A percentile compares a stretch with the other conserved stretches of the same genome.
Evolutionary conservation across 768 basidiomycete species (phyloP).

Genomic region (Pleurotus eryngii): DNA sequence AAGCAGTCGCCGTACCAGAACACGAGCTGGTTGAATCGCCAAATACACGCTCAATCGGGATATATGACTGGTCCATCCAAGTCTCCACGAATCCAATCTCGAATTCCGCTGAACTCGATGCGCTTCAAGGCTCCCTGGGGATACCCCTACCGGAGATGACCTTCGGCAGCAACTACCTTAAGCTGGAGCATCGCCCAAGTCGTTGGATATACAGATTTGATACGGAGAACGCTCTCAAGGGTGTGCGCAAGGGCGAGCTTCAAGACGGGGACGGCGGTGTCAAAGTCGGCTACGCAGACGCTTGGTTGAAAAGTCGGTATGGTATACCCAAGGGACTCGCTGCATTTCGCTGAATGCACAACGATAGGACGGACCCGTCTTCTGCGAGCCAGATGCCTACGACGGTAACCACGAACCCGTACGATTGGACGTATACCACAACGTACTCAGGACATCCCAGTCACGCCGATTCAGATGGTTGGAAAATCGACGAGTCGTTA

Average conservation of each 20-base stretch:
- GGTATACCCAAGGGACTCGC: conserved; percentile 14
- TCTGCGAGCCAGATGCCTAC: conserved; percentile 65
- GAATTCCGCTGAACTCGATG: conserved; percentile 71
- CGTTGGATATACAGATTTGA: conserved; percentile 68
- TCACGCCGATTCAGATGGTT: conserved; percentile 23
- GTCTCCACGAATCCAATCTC: conserved; percentile 77
- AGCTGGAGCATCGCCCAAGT: conserved; percentile 59
- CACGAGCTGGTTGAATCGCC: conserved; percentile 70
- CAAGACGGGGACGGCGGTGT: conserved; percentile 85
- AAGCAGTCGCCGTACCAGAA: conserved; percentile 50
- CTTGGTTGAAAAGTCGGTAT: conserved; percentile 89
- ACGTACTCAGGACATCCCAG: conserved; percentile 67
- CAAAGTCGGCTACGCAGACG: conserved; percentile 91
- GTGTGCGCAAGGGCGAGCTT: conserved; percentile 75
- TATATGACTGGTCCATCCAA: conserved; percentile 67
- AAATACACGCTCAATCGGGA: conserved; percentile 64
- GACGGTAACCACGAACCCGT: conserved; percentile 78
- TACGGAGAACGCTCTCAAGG: conserved; percentile 61
- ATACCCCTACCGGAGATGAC: conserved; percentile 96
- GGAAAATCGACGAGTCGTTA: conserved; percentile 54
- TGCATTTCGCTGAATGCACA: conserved; percentile 6
- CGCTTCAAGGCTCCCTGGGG: conserved; percentile 57
- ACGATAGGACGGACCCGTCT: conserved; percentile 60
- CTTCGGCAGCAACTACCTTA: conserved; percentile 80
- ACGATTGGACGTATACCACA: conserved; percentile 98